Percentiles rank a stretch among this genome's conserved stretches.
Conservation (phyloP, 2,329 filamentous ascomycete genomes). For the Alternaria brassicae region DNA sequence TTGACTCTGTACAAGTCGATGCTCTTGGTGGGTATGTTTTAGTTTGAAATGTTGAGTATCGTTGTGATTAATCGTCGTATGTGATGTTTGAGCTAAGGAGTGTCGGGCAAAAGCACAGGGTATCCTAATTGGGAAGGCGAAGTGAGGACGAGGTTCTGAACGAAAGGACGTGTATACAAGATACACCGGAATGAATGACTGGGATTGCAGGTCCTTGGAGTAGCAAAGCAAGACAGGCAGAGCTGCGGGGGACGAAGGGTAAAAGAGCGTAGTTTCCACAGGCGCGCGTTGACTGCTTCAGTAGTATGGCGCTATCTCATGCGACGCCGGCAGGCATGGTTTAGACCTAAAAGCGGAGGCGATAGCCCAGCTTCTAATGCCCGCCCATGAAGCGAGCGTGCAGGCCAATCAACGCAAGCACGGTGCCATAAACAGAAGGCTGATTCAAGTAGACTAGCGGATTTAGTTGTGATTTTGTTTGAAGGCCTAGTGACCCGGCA, state of each 20-base stretch:
- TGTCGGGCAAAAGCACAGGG: constrained; percentile 26
- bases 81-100: constrained; percentile 6
- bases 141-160: constrained; percentile 24
- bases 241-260: constrained; percentile 29
- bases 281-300: constrained; percentile 28
- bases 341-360: constrained; percentile 45
- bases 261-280: constrained; percentile 35
- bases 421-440: constrained; percentile 32
- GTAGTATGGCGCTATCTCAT: constrained; percentile 38
- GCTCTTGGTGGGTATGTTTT: background rate
- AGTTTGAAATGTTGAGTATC: constrained; percentile 1
- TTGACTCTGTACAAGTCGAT: background rate
- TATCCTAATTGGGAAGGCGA: constrained; percentile 21
- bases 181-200: constrained; percentile 40
- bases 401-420: constrained; percentile 31
- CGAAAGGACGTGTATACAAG: constrained; percentile 45
- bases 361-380: constrained; percentile 35
- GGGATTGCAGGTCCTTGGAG: constrained; percentile 27
- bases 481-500: constrained; percentile 30
- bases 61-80: constrained; percentile 9
- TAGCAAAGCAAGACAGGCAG: constrained; percentile 23
- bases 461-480: constrained; percentile 28
- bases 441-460: constrained; percentile 30
- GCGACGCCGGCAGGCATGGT: constrained; percentile 34
- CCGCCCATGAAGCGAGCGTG: constrained; percentile 25